Evolutionary conservation across 1,284 basidiomycete genomes (phyloP).

Genomic region (Puccinia hordei): DNA sequence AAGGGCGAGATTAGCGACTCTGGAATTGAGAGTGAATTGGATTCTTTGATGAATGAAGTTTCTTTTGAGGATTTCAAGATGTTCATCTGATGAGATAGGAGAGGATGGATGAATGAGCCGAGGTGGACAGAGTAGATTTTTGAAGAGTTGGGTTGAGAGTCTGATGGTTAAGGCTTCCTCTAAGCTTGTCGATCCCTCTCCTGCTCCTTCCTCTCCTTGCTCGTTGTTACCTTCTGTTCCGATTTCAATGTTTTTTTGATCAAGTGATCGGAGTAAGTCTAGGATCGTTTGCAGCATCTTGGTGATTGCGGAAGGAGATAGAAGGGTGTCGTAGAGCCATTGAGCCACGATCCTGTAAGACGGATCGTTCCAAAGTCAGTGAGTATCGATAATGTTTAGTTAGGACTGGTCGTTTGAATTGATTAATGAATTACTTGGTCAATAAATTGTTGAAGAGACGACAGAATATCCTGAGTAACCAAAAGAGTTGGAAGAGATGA

Average conservation of each 20-base stretch:
- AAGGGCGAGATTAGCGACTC: slow-evolving; percentile 70
- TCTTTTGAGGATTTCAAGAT: background rate
- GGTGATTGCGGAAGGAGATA: slow-evolving; percentile 65
- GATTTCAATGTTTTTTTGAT: background rate
- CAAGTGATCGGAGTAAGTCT: background rate
- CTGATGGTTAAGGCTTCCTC: background rate
- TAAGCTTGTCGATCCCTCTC: background rate
- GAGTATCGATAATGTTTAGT: no score
- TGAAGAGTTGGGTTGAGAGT: background rate
- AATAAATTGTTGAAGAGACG: slow-evolving; percentile 54
- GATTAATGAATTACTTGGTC: slow-evolving; percentile 55
- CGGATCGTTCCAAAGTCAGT: no score
- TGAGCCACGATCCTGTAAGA: slow-evolving; percentile 71
- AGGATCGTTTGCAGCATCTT: slow-evolving; percentile 64
- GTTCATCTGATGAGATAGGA: background rate
- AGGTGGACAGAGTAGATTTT: background rate
- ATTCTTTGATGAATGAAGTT: slow-evolving; percentile 61
- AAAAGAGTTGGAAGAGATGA: slow-evolving; percentile 55
- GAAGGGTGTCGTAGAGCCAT: slow-evolving; percentile 65
- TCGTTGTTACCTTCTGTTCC: no score
- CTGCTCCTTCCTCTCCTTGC: background rate
- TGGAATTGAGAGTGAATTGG: slow-evolving; percentile 65
- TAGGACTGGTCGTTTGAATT: no score
- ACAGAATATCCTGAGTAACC: slow-evolving; percentile 10
- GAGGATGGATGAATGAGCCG: background rate